Evolutionary conservation across 768 basidiomycete genomes (phyloP), one percentile per base, ranked within the genome.

Genomic region (Asterophora lycoperdoides): DNA sequence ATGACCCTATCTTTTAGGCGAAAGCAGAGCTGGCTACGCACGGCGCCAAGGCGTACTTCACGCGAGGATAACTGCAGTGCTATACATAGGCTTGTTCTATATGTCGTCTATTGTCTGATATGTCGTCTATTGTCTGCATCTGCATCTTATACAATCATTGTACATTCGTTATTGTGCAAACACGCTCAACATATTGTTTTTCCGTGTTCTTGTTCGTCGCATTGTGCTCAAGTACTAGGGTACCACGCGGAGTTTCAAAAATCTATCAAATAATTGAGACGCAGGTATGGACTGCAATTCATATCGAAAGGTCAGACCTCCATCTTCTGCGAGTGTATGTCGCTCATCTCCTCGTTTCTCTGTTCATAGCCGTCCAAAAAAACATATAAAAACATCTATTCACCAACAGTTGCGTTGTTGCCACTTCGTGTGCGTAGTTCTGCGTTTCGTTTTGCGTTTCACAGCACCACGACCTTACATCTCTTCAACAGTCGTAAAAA

Each of bases 11-110:
- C 20, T 44, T 44, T 18, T 60, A 93, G 88, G 93, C 89, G 48
- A 93, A 89, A 69, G 62, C 80, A 20, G 92, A 94, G 64, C 68
- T 95, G 41, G 86, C 89, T 3, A 77, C 75, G 44, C 87, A 93
- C 57, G 92, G 92, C 10, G 86, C 92, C 50, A 89, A 85, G 66
- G 81, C 89, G 20, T 93, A 93, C 69, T 92, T 93, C 67, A 86
- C 83, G 52, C 80, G 89, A 51, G 89, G 88, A 53, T 89, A 67
- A 80, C 54, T 3, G 23, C n/a, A 40, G 29, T 50, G 43, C 20
- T 42, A 32, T 39, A 11, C 41, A 35, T 38, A 30, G 10, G 13
- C 32, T 50, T n/a, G 23, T 29, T 38, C 30, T 18, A 40, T 29
- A 19, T 35, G 41, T 32, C 40, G 38, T 41, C 36, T 56, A 47